Conservation (phyloP, 345 rosid species). For the Arabidopsis suecica region DNA sequence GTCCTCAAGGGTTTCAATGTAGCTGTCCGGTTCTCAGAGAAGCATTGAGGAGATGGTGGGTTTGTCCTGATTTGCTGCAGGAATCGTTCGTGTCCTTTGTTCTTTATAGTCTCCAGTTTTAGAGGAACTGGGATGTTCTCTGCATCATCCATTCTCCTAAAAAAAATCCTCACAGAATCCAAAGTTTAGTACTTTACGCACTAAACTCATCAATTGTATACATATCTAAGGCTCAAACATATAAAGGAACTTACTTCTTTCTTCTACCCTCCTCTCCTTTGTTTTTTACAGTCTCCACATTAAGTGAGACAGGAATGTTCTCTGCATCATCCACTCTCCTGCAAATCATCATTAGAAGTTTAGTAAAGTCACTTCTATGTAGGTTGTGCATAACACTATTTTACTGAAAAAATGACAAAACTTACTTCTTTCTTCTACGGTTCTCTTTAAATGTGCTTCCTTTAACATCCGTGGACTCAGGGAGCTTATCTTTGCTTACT, state of each 20-base stretch:
- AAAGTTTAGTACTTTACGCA: not conserved
- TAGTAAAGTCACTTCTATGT: not conserved
- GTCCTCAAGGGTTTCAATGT: slow-evolving; percentile 49
- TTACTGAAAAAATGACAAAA: not conserved
- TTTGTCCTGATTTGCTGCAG: slow-evolving; percentile 78
- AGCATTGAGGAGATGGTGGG: slow-evolving; percentile 99
- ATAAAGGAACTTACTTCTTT: slow-evolving; percentile 56
- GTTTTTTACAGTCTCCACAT: slow-evolving; percentile 60
- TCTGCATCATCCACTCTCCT: slow-evolving; percentile 59
- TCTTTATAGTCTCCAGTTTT: slow-evolving; percentile 67
- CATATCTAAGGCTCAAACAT: not conserved
- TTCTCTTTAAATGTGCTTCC: slow-evolving; percentile 60
- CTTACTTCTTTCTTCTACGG: slow-evolving; percentile 63
- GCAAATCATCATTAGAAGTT: slow-evolving; percentile 10
- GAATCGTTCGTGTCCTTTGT: slow-evolving; percentile 58
- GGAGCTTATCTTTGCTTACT: slow-evolving; percentile 48
- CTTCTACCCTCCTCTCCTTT: slow-evolving; percentile 56
- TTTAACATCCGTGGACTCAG: slow-evolving; percentile 39
- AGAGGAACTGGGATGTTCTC: slow-evolving; percentile 59
- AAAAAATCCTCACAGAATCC: not conserved
- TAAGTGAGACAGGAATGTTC: slow-evolving; percentile 58
- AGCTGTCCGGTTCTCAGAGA: slow-evolving; percentile 61
- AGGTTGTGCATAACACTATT: not conserved
- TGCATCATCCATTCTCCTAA: slow-evolving; percentile 49
- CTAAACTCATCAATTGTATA: not conserved